Evolutionary conservation across 441 rosid genomes (phyloP).

Genomic region (Gossypium gossypioides): DNA sequence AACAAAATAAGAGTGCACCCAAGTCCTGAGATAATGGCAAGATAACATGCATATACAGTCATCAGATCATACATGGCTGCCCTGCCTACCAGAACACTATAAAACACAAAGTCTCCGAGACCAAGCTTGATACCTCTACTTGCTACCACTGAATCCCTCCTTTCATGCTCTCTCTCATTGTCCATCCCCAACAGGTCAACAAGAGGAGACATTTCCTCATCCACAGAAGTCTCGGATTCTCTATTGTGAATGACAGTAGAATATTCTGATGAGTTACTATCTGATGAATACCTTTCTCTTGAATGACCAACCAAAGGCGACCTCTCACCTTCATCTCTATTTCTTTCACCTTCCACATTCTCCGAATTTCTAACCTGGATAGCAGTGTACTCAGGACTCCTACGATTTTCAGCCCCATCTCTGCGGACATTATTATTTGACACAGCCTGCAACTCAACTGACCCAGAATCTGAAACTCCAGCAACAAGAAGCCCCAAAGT

Average conservation of each 20-base stretch:
- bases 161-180: slow-evolving; percentile 30
- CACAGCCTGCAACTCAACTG: slow-evolving; percentile 66
- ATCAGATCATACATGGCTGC: slow-evolving; percentile 97
- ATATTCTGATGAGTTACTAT: slow-evolving; percentile 38
- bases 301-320: slow-evolving; percentile 37
- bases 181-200: slow-evolving; percentile 44
- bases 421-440: slow-evolving; percentile 21
- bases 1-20: slow-evolving; percentile 92
- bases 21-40: slow-evolving; percentile 87
- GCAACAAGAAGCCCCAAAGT: slow-evolving; percentile 52
- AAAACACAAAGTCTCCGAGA: slow-evolving; percentile 91
- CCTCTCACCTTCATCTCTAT: slow-evolving; percentile 37
- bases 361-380: slow-evolving; percentile 22
- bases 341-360: slow-evolving; percentile 26
- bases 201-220: slow-evolving; percentile 79
- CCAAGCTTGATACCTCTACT: slow-evolving; percentile 77
- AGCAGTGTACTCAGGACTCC: slow-evolving; percentile 23
- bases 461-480: slow-evolving; percentile 54
- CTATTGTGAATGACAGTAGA: slow-evolving; percentile 32
- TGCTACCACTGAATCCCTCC: slow-evolving; percentile 17
- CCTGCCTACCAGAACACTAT: slow-evolving; percentile 94
- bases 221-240: slow-evolving; percentile 28
- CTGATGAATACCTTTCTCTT: slow-evolving; percentile 30
- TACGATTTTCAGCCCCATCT: slow-evolving; percentile 23
- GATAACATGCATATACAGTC: slow-evolving; percentile 94